These are phyloP conservation scores for Shiraia sp. DNA, from an alignment of 2,329 filamentous ascomycete species.

Conservation along the genomic window DNA sequence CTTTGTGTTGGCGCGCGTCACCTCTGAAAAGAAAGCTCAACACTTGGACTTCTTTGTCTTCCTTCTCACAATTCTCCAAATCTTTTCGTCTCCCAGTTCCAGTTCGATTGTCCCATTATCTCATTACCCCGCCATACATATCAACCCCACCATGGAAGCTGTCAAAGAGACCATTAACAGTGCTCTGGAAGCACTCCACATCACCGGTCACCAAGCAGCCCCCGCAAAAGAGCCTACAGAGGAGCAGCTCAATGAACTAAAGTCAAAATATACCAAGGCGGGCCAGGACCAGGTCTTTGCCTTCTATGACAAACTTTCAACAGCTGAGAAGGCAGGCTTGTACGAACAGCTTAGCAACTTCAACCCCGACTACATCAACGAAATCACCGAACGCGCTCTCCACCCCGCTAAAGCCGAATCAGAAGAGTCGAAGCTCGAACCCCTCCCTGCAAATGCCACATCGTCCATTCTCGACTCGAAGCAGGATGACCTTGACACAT, in stretches of 20 bases:
- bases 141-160: constrained; percentile 43
- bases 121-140: neutral
- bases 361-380: constrained; percentile 85
- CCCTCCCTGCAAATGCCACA: constrained; percentile 81
- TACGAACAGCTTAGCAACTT: constrained; percentile 82
- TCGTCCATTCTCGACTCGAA: constrained; percentile 92
- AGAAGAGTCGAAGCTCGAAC: constrained; percentile 68
- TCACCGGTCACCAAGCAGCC: constrained; percentile 37
- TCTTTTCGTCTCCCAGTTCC: neutral
- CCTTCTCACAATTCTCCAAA: constrained; percentile 2
- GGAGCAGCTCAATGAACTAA: constrained; percentile 69
- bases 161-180: constrained; percentile 48
- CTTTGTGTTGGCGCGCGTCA: constrained; percentile 19
- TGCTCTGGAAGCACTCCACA: constrained; percentile 48
- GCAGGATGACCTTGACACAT: constrained; percentile 74
- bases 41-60: constrained; percentile 6
- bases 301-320: constrained; percentile 80
- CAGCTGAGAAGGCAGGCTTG: constrained; percentile 73
- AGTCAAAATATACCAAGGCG: constrained; percentile 72
- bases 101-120: constrained; percentile 11
- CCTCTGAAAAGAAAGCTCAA: constrained; percentile 18
- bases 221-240: constrained; percentile 60
- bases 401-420: constrained; percentile 69
- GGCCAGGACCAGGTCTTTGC: constrained; percentile 82
- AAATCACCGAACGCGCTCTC: constrained; percentile 79